These are phyloP conservation scores for Cadophora malorum DNA, from an alignment of 2,329 filamentous ascomycete genomes.

Conservation along the genomic window DNA sequence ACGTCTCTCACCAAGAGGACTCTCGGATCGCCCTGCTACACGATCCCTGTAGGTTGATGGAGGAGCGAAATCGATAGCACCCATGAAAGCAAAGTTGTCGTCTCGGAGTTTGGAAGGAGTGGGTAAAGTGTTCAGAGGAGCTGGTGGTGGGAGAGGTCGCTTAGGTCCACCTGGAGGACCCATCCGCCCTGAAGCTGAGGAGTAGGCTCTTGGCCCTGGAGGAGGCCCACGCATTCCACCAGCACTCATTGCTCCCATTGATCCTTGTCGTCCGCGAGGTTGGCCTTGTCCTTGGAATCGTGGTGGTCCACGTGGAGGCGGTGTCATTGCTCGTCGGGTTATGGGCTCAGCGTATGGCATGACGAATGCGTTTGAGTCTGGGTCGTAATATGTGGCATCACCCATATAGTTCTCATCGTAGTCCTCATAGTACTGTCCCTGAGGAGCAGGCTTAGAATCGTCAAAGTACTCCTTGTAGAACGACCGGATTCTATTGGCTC, in stretches of 20 bases:
- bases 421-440: slow-evolving; percentile 73
- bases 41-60: slow-evolving; percentile 71
- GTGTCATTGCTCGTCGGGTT: slow-evolving; percentile 92
- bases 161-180: slow-evolving; percentile 46
- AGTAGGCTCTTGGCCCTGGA: slow-evolving; percentile 65
- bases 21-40: slow-evolving; percentile 71
- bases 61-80: slow-evolving; percentile 85
- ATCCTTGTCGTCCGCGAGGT: slow-evolving; percentile 54
- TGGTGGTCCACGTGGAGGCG: slow-evolving; percentile 68
- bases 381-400: slow-evolving; percentile 56
- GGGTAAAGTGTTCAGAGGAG: slow-evolving; percentile 76
- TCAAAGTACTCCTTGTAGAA: slow-evolving; percentile 99
- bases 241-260: slow-evolving; percentile 52
- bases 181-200: slow-evolving; percentile 60
- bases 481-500: slow-evolving; percentile 94
- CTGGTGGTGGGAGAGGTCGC: slow-evolving; percentile 74
- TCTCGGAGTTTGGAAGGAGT: slow-evolving; percentile 86
- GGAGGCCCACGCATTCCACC: slow-evolving; percentile 38
- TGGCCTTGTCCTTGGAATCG: slow-evolving; percentile 43
- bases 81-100: slow-evolving; percentile 73
- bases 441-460: slow-evolving; percentile 63
- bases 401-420: slow-evolving; percentile 73
- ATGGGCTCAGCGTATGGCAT: slow-evolving; percentile 86
- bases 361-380: slow-evolving; percentile 60
- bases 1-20: slow-evolving; percentile 66